Evolutionary conservation across 2,329 filamentous ascomycete genomes (phyloP), one percentile per base, ranked within the genome.

Genomic region (Seiridium cupressi): DNA sequence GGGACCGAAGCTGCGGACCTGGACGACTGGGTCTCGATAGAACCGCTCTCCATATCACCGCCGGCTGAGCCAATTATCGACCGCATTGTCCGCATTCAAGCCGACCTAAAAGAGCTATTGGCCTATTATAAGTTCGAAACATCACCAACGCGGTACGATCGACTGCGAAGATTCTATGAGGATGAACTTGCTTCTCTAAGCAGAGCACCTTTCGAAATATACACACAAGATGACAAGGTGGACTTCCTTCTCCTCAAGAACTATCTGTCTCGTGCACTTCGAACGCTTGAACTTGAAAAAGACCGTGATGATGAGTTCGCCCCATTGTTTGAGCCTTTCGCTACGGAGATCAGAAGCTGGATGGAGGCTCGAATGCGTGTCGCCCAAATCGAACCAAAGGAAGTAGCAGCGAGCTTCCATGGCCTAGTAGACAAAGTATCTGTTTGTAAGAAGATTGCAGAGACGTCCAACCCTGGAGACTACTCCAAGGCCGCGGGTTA

Each of bases 231-330:
- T 44, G 78, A 73, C 47, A 77, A 72, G 60, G 76, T 80, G 13
- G 82, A 85, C 64, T 82, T 77, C 57, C 51, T 84, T 4, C 76
- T 86, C 0, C 69, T 86, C 4, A 74, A 78, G 44, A 83, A 79
- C 64, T 80, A 77, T 58, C 69, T 84, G 2, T 63, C 63, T 9
- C 73, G 76, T 36, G 69, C 71, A 4, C 64, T 66, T 18, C 68
- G 72, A 4, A 73, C 77, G 8, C 63, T 84, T 4, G 67, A 76
- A 5, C 73, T 81, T 0, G 77, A 81, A 26, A 66, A 61, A 8
- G 65, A 66, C 31, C 70, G 73, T 31, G 72, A 78, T 64, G 66
- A 70, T 7, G 73, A 74, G 47, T 74, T 77, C 18, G 64, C 72
- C 7, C 68, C 65, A 1, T 66, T 85, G 18, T 67, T 85, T 4